Evolutionary conservation across 805 yeast genomes (phyloP).

Genomic region (Ogataea corticis): DNA sequence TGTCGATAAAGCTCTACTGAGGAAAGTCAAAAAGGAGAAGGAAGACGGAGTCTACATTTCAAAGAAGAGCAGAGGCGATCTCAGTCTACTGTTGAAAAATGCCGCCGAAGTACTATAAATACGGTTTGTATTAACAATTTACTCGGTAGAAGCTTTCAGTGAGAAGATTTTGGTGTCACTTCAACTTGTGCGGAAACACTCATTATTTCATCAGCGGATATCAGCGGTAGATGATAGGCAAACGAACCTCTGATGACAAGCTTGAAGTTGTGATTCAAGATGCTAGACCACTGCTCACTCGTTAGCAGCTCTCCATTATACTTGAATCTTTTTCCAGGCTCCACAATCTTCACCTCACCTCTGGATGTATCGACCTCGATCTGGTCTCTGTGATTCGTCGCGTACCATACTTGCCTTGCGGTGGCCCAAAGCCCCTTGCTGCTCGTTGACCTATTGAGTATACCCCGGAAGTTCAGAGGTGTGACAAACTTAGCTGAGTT

Average conservation of each 20-base stretch:
- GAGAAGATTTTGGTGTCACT: not conserved
- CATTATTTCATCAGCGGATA: slow-evolving; percentile 27
- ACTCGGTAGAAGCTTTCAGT: not conserved
- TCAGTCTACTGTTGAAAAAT: slow-evolving; percentile 37
- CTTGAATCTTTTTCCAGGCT: slow-evolving; percentile 31
- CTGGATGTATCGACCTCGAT: slow-evolving; percentile 13
- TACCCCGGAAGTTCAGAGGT: slow-evolving; percentile 33
- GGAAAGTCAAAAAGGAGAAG: slow-evolving; percentile 27
- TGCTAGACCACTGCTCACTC: slow-evolving; percentile 32
- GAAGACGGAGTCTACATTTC: slow-evolving; percentile 22
- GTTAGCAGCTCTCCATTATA: slow-evolving; percentile 25
- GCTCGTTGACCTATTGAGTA: slow-evolving; percentile 18
- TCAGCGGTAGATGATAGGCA: slow-evolving; percentile 32
- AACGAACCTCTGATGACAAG: slow-evolving; percentile 35
- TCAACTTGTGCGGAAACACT: slow-evolving; percentile 32
- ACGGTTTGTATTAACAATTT: not conserved
- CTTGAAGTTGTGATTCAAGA: slow-evolving; percentile 30
- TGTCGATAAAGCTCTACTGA: slow-evolving; percentile 48
- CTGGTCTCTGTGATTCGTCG: slow-evolving; percentile 22
- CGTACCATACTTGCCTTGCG: slow-evolving; percentile 23
- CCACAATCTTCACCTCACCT: slow-evolving; percentile 34
- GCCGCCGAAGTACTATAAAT: slow-evolving; percentile 32
- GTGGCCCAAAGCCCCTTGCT: slow-evolving; percentile 10
- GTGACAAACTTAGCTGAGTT: slow-evolving; percentile 31
- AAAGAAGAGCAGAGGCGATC: slow-evolving; percentile 43